Base-by-base conservation (phyloP, 176 grass and related monocot genomes). In the Rhipidocladum racemiflorum region DNA sequence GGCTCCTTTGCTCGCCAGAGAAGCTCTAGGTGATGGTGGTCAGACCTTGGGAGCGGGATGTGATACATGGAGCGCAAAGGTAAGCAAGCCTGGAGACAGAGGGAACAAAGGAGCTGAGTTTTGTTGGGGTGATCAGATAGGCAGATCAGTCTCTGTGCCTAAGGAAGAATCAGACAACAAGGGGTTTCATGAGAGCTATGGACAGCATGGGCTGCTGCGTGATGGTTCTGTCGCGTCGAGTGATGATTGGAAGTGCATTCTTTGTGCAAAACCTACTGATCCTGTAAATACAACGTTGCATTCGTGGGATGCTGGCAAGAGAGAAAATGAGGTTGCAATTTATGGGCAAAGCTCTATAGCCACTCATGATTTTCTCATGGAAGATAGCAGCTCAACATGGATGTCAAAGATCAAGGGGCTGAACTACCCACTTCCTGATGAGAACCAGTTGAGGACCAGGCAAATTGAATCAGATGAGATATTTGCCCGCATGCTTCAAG, bases 391-490 rank as follows among this genome's bases (percentile, higher is more conserved):
- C 81, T 55, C 78, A 15, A 29, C 45, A 29, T 87, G 75, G 81
- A 15, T 67, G 44, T 65, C 61, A 16, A 85, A 61, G 86, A 60
- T 90, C 76, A 63, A 86, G 51, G 81, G 68, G 53, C 86, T 84
- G 25, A 57, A 90, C 72, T 90, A 71, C 32, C 81, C 89, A 67
- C 40, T 89, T 77, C 70, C 68, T 85, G 71, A 83, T 63, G 60
- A 88, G 40, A 48, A 70, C 64, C 79, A 87, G 78, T 29, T 79
- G 60, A 89, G 57, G 73, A 63, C 68, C 61, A 90, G 63, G 57
- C 92, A 94, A 70, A 85, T 97, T 81, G 81, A 97, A 65, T 77
- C 86, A 11, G 94, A 97, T 77, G 92, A 92, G 72, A 28, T 75
- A 44, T 76, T 97, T 68, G 94, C 92, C 34, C 80, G 84, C 28